Percentiles rank a stretch among this genome's conserved stretches.
These are phyloP conservation scores for Phytophthora podocarpi DNA, from an alignment of 352 stramenopile genomes.

Conservation along the genomic window DNA sequence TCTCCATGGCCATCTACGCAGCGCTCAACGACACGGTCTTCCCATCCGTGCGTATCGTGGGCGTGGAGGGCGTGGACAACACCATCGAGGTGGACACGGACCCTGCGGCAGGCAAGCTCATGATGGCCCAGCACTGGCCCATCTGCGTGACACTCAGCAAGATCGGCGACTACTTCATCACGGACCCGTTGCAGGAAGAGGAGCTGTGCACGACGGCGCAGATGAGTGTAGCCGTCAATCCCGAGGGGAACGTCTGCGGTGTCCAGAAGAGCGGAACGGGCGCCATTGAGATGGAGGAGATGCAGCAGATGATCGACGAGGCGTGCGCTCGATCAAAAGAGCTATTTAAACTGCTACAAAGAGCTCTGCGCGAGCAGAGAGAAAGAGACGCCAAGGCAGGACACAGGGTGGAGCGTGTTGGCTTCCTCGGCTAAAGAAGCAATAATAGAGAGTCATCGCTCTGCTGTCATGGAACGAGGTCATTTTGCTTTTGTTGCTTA, in stretches of 20 bases:
- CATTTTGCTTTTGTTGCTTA: conserved; percentile 3
- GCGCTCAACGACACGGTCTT: conserved; percentile 84
- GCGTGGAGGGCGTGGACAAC: conserved; percentile 77
- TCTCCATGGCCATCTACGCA: conserved; percentile 81
- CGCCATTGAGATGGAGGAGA: conserved; percentile 74
- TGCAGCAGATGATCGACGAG: conserved; percentile 84
- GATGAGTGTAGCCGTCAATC: conserved; percentile 76
- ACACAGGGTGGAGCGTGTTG: conserved; percentile 60
- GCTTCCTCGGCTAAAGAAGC: conserved; percentile 58
- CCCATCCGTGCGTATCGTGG: conserved; percentile 65
- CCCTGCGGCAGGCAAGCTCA: conserved; percentile 57
- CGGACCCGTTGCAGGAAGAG: conserved; percentile 76
- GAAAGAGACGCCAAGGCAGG: conserved; percentile 48
- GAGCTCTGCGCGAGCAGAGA: conserved; percentile 55
- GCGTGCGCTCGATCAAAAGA: conserved; percentile 65
- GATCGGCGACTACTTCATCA: conserved; percentile 70
- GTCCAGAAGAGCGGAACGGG: conserved; percentile 77
- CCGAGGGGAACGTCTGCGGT: conserved; percentile 60
- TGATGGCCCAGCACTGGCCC: conserved; percentile 62
- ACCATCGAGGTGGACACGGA: conserved; percentile 81
- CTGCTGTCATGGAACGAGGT: background rate
- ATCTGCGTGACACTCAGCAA: conserved; percentile 82
- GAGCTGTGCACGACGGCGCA: conserved; percentile 77
- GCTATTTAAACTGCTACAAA: conserved; percentile 64
- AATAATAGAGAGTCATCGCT: conserved; percentile 7